phyloP scores from a whole-genome alignment of 305 asterid species.

The Solanum hybrid region DNA sequence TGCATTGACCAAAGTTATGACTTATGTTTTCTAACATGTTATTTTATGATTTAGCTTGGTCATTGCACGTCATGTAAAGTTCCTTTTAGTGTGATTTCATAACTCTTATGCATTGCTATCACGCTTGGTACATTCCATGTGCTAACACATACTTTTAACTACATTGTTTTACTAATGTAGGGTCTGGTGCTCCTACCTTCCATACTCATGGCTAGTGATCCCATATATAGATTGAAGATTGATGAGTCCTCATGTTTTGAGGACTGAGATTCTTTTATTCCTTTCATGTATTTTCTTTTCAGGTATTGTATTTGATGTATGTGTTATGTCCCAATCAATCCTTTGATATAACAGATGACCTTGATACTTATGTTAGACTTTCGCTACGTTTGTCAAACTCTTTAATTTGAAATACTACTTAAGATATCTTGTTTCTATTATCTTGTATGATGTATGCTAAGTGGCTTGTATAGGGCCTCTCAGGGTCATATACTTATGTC shows the following conservation, averaged over 20 bases:
- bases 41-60: neutral
- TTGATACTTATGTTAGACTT: no score
- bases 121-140: neutral
- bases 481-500: no score
- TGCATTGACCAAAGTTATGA: neutral
- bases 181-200: neutral
- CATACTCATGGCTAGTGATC: neutral
- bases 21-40: neutral
- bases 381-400: no score
- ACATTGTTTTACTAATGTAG: neutral
- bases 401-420: no score
- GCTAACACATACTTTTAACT: neutral
- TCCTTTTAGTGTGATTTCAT: neutral
- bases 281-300: neutral
- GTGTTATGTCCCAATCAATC: no score
- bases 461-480: no score
- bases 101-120: neutral
- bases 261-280: neutral
- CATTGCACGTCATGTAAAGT: neutral
- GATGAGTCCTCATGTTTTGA: neutral
- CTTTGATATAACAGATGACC: no score
- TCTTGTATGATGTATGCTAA: no score
- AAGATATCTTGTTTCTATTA: no score
- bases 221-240: no score
- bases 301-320: no score